Conservation (phyloP, 306 rosid genomes). For the Aeschynomene evenia region DNA sequence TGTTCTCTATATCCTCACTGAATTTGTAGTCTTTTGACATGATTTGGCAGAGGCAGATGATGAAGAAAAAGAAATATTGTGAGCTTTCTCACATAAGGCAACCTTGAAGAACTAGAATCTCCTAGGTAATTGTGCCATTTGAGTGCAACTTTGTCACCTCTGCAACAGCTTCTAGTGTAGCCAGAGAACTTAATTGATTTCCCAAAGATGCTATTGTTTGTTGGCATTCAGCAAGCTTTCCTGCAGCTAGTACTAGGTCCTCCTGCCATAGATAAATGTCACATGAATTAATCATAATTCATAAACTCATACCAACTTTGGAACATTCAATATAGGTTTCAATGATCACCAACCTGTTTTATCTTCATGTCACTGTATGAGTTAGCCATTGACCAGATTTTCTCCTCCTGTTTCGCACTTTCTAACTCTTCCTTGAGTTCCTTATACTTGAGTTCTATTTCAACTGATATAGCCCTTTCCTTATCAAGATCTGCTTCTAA, state of each 20-base stretch:
- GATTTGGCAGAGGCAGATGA: conserved; percentile 40
- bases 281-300: neutral
- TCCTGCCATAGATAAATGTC: conserved; percentile 49
- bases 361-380: conserved; percentile 50
- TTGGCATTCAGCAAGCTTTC: conserved; percentile 87
- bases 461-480: conserved; percentile 54
- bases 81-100: conserved; percentile 39
- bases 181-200: conserved; percentile 68
- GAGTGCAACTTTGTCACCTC: conserved; percentile 6
- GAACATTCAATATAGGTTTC: neutral
- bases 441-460: conserved; percentile 45
- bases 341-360: conserved; percentile 61
- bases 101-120: conserved; percentile 40
- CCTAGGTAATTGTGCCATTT: neutral
- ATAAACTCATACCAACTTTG: conserved; percentile 1
- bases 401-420: conserved; percentile 50
- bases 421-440: conserved; percentile 57
- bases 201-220: conserved; percentile 85
- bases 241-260: conserved; percentile 79
- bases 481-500: conserved; percentile 38
- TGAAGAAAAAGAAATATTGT: conserved; percentile 30
- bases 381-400: conserved; percentile 35
- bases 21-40: conserved; percentile 58
- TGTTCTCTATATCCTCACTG: conserved; percentile 27
- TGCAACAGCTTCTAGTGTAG: conserved; percentile 50